Evolutionary conservation across 2,329 filamentous ascomycete species (phyloP).

Genomic region (Sordariomycetes sp.): DNA sequence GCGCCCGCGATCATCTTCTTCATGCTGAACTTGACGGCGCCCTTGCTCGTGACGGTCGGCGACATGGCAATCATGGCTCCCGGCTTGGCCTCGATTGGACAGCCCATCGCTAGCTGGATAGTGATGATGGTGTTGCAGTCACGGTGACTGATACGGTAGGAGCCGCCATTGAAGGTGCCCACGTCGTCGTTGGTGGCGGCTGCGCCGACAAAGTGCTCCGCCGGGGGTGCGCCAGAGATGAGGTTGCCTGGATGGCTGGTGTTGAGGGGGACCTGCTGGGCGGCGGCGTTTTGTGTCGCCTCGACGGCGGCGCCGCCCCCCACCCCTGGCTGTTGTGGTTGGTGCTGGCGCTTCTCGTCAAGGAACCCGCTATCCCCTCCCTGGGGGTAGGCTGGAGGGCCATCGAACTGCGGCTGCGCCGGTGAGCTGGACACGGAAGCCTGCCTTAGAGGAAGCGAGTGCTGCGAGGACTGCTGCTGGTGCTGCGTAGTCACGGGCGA

Average conservation of each 20-base stretch:
- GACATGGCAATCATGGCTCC: conserved; percentile 95
- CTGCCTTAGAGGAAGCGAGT: not conserved
- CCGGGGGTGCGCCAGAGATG: conserved; percentile 28
- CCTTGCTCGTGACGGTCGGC: conserved; percentile 74
- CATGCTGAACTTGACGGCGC: conserved; percentile 73
- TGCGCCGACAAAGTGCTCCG: conserved; percentile 55
- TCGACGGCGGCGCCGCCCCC: conserved; percentile 8
- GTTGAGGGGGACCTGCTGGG: conserved; percentile 13
- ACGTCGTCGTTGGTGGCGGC: conserved; percentile 62
- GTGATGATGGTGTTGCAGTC: conserved; percentile 87
- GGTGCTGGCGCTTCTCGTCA: conserved; percentile 19
- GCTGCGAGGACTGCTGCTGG: conserved; percentile 16
- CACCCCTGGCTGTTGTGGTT: conserved; percentile 8
- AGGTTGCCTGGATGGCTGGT: conserved; percentile 15
- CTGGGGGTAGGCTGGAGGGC: conserved; percentile 16
- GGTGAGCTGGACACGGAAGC: too few relatives aligned
- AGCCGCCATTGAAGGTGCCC: conserved; percentile 95
- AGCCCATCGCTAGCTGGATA: conserved; percentile 81
- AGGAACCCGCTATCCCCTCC: conserved; percentile 12
- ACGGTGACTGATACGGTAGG: conserved; percentile 85
- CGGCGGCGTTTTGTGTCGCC: conserved; percentile 8
- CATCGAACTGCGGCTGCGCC: conserved; percentile 16
- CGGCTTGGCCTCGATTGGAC: conserved; percentile 72
- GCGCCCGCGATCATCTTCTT: conserved; percentile 85
- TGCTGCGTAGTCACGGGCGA: conserved; percentile 8